Percentiles rank a stretch among this genome's conserved stretches.
These are phyloP conservation scores for Podila minutissima DNA, from an alignment of 192 early-diverging fungal species.

Conservation along the genomic window DNA sequence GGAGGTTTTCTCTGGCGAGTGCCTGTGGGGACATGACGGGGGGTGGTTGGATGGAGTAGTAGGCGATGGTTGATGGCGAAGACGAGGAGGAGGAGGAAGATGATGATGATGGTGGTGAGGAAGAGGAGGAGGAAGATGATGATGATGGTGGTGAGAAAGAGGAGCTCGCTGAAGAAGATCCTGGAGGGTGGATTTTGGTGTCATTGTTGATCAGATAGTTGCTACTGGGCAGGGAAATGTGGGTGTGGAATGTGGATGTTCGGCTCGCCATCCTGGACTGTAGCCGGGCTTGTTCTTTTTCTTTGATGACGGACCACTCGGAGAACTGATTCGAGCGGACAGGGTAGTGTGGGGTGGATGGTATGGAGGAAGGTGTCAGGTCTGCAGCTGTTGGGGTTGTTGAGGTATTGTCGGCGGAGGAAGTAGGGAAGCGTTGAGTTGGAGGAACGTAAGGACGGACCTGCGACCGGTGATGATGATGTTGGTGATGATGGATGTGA, in stretches of 20 bases:
- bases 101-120: background rate
- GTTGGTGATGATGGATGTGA: no score
- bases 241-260: background rate
- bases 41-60: background rate
- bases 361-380: slow-evolving; percentile 1
- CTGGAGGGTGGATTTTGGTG: no score
- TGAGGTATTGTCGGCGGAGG: background rate
- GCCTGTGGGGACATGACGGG: background rate
- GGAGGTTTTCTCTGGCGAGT: slow-evolving; percentile 20
- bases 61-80: background rate
- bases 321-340: slow-evolving; percentile 1
- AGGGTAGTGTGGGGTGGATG: background rate
- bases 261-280: background rate
- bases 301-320: slow-evolving; percentile 9
- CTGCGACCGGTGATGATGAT: no score
- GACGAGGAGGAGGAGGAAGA: background rate
- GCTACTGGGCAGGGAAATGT: background rate
- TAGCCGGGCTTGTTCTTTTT: slow-evolving; percentile 16
- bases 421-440: no score
- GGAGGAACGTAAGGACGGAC: no score
- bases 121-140: background rate
- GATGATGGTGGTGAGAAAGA: slow-evolving; percentile 1
- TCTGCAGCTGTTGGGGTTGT: background rate
- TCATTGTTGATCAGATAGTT: background rate
- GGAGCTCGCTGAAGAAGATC: no score